Conservation (phyloP, 2,329 filamentous ascomycete genomes). For the Apiospora rasikravindrae region DNA sequence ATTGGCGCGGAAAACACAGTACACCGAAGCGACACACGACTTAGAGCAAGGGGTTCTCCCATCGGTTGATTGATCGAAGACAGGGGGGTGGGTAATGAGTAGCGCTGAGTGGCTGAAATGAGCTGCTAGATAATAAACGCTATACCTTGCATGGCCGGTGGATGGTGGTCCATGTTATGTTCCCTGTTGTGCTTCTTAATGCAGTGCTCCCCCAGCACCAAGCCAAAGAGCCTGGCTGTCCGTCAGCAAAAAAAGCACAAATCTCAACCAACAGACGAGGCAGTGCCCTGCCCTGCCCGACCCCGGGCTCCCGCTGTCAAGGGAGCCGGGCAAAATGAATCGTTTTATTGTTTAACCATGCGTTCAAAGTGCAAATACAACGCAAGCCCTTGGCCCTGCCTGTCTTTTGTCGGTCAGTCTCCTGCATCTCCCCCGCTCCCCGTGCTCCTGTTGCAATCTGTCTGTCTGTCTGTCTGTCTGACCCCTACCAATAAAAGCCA, state of each 20-base stretch:
- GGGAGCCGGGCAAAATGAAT: conserved; percentile 1
- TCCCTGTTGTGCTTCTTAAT: conserved; percentile 10
- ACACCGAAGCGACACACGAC: not conserved
- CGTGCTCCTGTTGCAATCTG: not conserved
- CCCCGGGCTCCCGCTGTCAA: conserved; percentile 9
- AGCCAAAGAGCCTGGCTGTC: not conserved
- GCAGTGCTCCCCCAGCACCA: not conserved
- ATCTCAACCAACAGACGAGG: not conserved
- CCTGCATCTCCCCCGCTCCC: not conserved
- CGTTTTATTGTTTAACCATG: conserved; percentile 11
- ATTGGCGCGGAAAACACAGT: not conserved
- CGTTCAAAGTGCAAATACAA: not conserved
- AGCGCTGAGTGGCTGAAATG: conserved; percentile 16
- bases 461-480: no score
- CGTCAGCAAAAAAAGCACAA: not conserved
- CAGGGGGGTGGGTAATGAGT: conserved; percentile 1
- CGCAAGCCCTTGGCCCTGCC: not conserved
- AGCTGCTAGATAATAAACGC: conserved; percentile 12
- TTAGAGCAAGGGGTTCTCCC: conserved; percentile 5
- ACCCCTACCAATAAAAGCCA: not conserved
- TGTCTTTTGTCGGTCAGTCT: not conserved
- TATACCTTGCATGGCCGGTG: conserved; percentile 1
- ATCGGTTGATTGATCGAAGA: conserved; percentile 6
- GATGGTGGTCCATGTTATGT: conserved; percentile 5
- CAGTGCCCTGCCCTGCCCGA: not conserved